Evolutionary conservation across 2,329 filamentous ascomycete species (phyloP).

Genomic region (Ophidiomyces ophidiicola): DNA sequence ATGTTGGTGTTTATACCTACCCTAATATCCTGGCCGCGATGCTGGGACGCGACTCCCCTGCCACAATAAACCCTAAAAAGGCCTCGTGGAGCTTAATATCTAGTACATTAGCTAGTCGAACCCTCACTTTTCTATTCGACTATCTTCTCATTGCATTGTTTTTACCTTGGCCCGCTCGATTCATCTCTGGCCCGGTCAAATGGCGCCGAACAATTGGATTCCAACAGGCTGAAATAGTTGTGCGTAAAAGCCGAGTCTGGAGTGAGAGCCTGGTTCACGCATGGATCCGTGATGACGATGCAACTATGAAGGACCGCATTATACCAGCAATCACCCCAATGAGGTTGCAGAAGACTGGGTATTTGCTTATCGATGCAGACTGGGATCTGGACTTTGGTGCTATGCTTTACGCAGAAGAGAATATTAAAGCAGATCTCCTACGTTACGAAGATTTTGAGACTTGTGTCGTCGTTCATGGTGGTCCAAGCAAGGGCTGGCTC

Average conservation of each 20-base stretch:
- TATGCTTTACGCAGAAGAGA: conserved; percentile 61
- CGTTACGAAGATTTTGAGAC: conserved; percentile 56
- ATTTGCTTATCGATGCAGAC: conserved; percentile 68
- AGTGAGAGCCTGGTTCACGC: conserved; percentile 31
- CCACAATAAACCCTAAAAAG: conserved; percentile 49
- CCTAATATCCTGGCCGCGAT: conserved; percentile 51
- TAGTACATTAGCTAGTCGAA: conserved; percentile 48
- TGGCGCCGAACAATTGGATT: conserved; percentile 73
- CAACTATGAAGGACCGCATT: conserved; percentile 44
- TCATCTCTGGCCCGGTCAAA: conserved; percentile 54
- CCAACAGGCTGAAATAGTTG: conserved; percentile 64
- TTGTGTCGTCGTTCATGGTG: conserved; percentile 53
- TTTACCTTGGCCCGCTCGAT: conserved; percentile 61
- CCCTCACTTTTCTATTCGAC: conserved; percentile 59
- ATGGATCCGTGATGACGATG: conserved; percentile 40
- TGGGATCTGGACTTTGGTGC: conserved; percentile 79
- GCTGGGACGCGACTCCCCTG: conserved; percentile 54
- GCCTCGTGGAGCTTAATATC: conserved; percentile 47
- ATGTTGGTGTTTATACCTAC: conserved; percentile 61
- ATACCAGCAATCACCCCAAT: conserved; percentile 56
- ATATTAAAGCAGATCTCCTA: conserved; percentile 48
- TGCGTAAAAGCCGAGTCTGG: conserved; percentile 62
- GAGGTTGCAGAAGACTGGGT: conserved; percentile 69
- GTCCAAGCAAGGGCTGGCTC: conserved; percentile 58
- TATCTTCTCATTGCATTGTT: conserved; percentile 56